phyloP scores from a whole-genome alignment of 2,329 filamentous ascomycete species.

The Rutstroemia sydowiana region DNA sequence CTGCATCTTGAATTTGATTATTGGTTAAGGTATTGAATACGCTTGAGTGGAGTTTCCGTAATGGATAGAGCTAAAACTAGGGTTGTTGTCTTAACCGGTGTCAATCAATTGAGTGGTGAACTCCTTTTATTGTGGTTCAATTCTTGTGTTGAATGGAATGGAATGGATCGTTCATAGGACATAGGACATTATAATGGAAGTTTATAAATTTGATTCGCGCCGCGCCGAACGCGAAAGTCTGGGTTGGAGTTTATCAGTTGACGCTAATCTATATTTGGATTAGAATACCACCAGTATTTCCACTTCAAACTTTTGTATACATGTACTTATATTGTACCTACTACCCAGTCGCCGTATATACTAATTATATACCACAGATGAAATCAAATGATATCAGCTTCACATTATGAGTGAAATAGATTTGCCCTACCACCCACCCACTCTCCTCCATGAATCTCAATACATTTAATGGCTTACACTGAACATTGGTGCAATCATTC shows the following conservation, averaged over 20 bases:
- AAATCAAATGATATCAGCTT: neutral
- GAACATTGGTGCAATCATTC: too few species aligned
- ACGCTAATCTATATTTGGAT: neutral
- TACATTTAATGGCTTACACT: too few species aligned
- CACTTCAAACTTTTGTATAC: neutral
- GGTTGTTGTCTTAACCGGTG: too few species aligned
- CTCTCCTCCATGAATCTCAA: too few species aligned
- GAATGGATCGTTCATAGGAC: too few species aligned
- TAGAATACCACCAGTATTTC: too few species aligned
- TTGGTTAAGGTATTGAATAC: neutral
- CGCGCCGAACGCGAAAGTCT: neutral
- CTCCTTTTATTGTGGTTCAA: neutral
- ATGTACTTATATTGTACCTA: neutral
- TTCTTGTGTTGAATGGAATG: too few species aligned
- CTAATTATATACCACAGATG: neutral
- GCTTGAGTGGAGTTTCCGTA: neutral
- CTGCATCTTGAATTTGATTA: slow-evolving; percentile 3
- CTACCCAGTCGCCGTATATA: too few species aligned
- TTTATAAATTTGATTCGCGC: neutral
- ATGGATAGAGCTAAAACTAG: too few species aligned
- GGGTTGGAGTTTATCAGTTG: neutral
- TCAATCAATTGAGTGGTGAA: neutral
- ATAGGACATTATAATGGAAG: neutral
- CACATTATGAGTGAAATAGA: too few species aligned
- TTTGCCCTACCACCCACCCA: too few species aligned